Percentiles rank a stretch among this genome's conserved stretches.
Conservation (phyloP, 2,329 filamentous ascomycete species). For the Fusarium sacchari region DNA sequence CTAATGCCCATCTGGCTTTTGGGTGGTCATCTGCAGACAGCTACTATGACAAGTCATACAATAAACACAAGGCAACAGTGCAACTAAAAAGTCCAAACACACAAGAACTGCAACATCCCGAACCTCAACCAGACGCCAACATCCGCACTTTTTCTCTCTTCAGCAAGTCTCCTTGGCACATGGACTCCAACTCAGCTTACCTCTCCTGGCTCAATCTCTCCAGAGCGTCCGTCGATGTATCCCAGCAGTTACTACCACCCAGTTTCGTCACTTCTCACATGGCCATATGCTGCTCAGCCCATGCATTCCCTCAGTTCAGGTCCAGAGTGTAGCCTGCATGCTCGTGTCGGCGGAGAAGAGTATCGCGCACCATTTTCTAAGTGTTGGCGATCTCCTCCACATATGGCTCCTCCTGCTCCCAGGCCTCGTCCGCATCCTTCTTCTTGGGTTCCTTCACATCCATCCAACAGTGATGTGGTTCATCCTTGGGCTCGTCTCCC, state of each 20-base stretch:
- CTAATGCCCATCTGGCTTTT: no score
- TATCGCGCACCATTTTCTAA: neutral
- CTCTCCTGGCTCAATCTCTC: neutral
- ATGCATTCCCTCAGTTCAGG: neutral
- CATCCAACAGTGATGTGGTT: neutral
- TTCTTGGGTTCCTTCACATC: neutral
- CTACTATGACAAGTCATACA: neutral
- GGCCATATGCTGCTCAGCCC: accelerated
- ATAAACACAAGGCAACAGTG: accelerated
- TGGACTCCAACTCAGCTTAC: accelerated
- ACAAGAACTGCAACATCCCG: no score
- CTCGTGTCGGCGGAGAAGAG: neutral
- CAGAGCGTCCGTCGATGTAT: neutral
- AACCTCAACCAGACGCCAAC: neutral
- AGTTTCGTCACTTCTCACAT: neutral
- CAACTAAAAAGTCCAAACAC: no score
- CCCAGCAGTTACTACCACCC: accelerated
- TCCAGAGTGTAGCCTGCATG: neutral
- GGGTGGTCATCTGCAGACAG: neutral
- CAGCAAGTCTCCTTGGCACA: accelerated
- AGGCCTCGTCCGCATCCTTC: neutral
- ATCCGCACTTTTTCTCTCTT: accelerated
- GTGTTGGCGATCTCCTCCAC: neutral
- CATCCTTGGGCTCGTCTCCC: neutral
- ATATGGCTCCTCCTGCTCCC: neutral